A percentile compares a stretch with the other conserved stretches of the same genome.
These are phyloP conservation scores for Aplosporella prunicola DNA, from an alignment of 2,329 filamentous ascomycete genomes.

Conservation along the genomic window DNA sequence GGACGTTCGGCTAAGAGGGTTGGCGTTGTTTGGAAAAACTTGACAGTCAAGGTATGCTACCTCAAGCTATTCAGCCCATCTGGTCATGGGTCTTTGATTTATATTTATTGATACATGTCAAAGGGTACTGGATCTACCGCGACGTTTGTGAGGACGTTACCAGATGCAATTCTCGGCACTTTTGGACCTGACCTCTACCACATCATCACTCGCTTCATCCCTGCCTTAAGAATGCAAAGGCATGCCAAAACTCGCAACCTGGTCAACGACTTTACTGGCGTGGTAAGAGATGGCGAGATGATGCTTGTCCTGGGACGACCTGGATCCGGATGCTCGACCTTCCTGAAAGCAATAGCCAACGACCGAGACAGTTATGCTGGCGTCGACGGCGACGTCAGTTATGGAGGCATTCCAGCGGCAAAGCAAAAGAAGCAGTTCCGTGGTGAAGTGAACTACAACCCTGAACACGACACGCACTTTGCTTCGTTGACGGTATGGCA, in stretches of 20 bases:
- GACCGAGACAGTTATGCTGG: conserved; percentile 55
- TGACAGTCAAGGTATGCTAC: conserved; percentile 72
- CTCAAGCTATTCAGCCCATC: too few relatives aligned
- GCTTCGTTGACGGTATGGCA: conserved; percentile 67
- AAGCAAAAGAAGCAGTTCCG: conserved; percentile 60
- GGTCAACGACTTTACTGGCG: conserved; percentile 58
- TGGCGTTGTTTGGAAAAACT: conserved; percentile 65
- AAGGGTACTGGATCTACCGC: conserved; percentile 57
- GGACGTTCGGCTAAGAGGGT: conserved; percentile 65
- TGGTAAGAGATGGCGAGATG: conserved; percentile 61
- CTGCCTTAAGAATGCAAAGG: conserved; percentile 40
- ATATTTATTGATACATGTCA: too few relatives aligned
- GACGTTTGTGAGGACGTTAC: conserved; percentile 61
- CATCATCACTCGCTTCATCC: conserved; percentile 47
- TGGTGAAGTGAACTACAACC: conserved; percentile 70
- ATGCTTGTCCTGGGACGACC: conserved; percentile 64
- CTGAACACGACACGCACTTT: conserved; percentile 68
- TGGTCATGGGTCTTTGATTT: too few relatives aligned
- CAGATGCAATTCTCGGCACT: conserved; percentile 64
- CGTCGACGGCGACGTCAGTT: conserved; percentile 60
- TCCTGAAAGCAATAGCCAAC: conserved; percentile 67
- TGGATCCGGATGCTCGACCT: conserved; percentile 66
- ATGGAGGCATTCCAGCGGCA: conserved; percentile 60
- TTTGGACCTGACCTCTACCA: conserved; percentile 73
- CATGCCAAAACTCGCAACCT: conserved; percentile 44